Base-by-base conservation (phyloP, 192 early-diverging fungal species). In the Phlyctochytrium planicorne region DNA sequence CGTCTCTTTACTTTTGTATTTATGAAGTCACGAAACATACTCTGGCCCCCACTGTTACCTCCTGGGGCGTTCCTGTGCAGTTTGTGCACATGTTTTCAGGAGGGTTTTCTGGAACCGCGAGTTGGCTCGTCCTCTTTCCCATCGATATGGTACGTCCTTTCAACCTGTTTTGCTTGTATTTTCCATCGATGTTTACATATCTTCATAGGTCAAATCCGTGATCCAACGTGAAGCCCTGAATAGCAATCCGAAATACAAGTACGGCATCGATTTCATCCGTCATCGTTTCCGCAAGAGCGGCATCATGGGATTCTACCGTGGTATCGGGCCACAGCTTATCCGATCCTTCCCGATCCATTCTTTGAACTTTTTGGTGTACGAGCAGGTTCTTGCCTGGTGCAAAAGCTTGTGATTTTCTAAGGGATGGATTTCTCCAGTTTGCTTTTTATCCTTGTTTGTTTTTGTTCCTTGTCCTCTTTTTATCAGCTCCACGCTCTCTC, bases 111-210 rank as follows among this genome's bases (percentile, higher is more conserved):
- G 83, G 83, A 4, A 74, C 78, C 2, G 32, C 75, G 1, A 70
- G 69, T 1, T 85, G 83, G 83, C 56, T 83, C 32, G 65, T 85
- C 4, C 50, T 85, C 34, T 85, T 73, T 63, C 83, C 83, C 23
- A 85, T 85, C 30, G 83, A 85, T 59, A 36, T 85, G 55, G 76
- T 82, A 71, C 53, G 73, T 74, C 30, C 4, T 65, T 34, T 34
- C 27, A n/a, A n/a, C n/a, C n/a, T n/a, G n/a, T n/a, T 34, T 0
- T 25, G 30, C 20, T 10, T 57, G 10, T 29, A 57, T 29, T 57
- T 57, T 12, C 55, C 27, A 27, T 25, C 16, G 16, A 59, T 25
- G 47, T 25, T 63, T 33, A 14, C 53, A 33, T 29, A 23, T 60
- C 31, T 2, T 0, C 67, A 69, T 65, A 52, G 68, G 73, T 76